These are phyloP conservation scores for Nothophoma quercina DNA, from an alignment of 2,329 filamentous ascomycete species.

Conservation along the genomic window DNA sequence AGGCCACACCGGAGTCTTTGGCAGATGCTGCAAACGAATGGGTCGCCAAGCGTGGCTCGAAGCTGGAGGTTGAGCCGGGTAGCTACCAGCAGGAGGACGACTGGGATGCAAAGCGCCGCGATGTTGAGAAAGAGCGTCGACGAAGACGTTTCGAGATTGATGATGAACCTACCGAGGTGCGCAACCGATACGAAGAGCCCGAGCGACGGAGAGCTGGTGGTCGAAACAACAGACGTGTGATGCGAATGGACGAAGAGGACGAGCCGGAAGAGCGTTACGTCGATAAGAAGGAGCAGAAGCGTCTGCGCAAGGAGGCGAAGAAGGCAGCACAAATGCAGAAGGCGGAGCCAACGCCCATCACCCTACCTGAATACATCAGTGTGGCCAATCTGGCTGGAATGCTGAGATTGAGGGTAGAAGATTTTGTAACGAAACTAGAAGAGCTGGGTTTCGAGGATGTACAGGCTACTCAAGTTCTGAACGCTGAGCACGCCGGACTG, in stretches of 20 bases:
- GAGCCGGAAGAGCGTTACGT: slow-evolving; percentile 33
- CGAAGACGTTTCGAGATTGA: slow-evolving; percentile 36
- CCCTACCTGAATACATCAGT: slow-evolving; percentile 89
- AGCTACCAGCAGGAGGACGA: slow-evolving; percentile 18
- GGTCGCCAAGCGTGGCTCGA: slow-evolving; percentile 28
- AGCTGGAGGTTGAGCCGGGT: slow-evolving; percentile 21
- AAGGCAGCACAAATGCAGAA: slow-evolving; percentile 41
- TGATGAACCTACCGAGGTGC: slow-evolving; percentile 27
- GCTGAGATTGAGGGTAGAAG: slow-evolving; percentile 72
- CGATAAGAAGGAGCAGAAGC: slow-evolving; percentile 41
- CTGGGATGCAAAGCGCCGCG: slow-evolving; percentile 29
- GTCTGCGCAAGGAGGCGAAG: slow-evolving; percentile 44
- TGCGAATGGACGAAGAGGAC: slow-evolving; percentile 37
- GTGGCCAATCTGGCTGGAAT: slow-evolving; percentile 81
- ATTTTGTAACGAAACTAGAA: slow-evolving; percentile 78
- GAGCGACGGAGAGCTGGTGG: slow-evolving; percentile 30
- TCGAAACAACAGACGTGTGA: slow-evolving; percentile 27
- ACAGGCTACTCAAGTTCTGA: slow-evolving; percentile 82
- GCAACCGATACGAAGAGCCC: slow-evolving; percentile 44
- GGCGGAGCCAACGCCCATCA: slow-evolving; percentile 59
- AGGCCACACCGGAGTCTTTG: slow-evolving; percentile 20
- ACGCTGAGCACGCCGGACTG: slow-evolving; percentile 86
- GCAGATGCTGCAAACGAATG: slow-evolving; percentile 40
- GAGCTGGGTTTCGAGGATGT: slow-evolving; percentile 93
- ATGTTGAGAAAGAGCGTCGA: slow-evolving; percentile 31